Percentiles rank a stretch among this genome's conserved stretches.
Evolutionary conservation across 2,329 filamentous ascomycete species (phyloP).

Genomic region (Neopestalotiopsis clavispora): DNA sequence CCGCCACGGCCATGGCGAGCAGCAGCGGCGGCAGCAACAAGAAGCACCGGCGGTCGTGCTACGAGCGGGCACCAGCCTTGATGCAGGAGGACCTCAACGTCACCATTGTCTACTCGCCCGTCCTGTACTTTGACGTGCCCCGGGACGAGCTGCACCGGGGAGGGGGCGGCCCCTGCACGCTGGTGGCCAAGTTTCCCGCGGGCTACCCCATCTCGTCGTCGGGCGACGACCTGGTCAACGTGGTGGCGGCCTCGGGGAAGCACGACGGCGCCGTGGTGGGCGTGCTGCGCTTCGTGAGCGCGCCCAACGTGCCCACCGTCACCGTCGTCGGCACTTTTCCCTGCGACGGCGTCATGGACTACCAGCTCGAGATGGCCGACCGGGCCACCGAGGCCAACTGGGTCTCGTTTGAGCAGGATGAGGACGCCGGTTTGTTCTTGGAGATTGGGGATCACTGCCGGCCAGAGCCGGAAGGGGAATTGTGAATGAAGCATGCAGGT

Average conservation of each 20-base stretch:
- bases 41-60: conserved; percentile 16
- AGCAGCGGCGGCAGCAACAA: background rate
- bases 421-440: conserved; percentile 25
- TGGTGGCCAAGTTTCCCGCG: conserved; percentile 33
- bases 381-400: conserved; percentile 38
- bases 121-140: conserved; percentile 27
- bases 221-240: conserved; percentile 16
- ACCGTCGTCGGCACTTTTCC: conserved; percentile 31
- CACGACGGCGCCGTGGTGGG: conserved; percentile 30
- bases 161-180: conserved; percentile 30
- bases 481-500: too few relatives aligned
- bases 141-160: conserved; percentile 9
- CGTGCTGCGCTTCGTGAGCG: conserved; percentile 25
- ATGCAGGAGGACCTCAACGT: conserved; percentile 26
- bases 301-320: conserved; percentile 18
- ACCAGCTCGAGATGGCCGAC: conserved; percentile 26
- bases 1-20: background rate
- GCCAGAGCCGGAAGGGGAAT: too few relatives aligned
- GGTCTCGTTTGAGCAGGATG: conserved; percentile 23
- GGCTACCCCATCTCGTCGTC: conserved; percentile 23
- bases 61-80: conserved; percentile 20
- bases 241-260: conserved; percentile 26
- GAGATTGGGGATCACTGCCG: conserved; percentile 16
- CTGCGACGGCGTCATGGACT: conserved; percentile 30
- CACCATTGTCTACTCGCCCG: conserved; percentile 16